Base-by-base conservation (phyloP, 179 eudicot species). In the Nepenthes alata region DNA sequence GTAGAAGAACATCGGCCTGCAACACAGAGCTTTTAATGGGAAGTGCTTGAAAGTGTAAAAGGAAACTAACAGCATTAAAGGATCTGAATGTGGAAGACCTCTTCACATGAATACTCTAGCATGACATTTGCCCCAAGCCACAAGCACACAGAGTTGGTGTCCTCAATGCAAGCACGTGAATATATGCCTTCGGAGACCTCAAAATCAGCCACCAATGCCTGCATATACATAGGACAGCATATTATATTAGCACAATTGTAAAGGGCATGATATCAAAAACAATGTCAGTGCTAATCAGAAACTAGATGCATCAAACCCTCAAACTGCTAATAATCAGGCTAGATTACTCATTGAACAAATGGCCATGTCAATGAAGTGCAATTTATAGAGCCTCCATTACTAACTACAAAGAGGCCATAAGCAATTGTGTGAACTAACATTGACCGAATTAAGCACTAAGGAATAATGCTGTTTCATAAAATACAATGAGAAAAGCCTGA, bases 61-160 rank as follows among this genome's bases (percentile, higher is more conserved):
- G 44, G 11, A 4, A 55, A 4, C 2, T 38, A 12, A 34, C 35
- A 35, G 37, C 37, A 72, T 56, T 6, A 16, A 16, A 34, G 55
- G 45, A 35, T 35, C 39, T 37, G 53, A 53, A 49, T 59, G 58
- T 52, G 13, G 57, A 34, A 10, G 63, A 91, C 98, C 98, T 89
- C 96, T 70, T 93, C 98, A 70, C 89, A 80, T 47, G 98, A 77
- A 74, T 89, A 89, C 78, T 93, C 95, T 64, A 91, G 78, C 98
- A 93, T 93, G 60, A 93, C 96, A 70, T 93, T 93, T 65, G 98
- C 96, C 70, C 98, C 98, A 49, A 93, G 78, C 98, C 98, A 89
- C 68, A 93, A 73, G 74, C 98, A 93, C 55, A 93, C 98, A 4
- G 96, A 93, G 65, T 93, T 93, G 47, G 86, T 47, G 67, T 87